phyloP scores from a whole-genome alignment of 139 green algal genomes.

The Tetraselmis chui region DNA sequence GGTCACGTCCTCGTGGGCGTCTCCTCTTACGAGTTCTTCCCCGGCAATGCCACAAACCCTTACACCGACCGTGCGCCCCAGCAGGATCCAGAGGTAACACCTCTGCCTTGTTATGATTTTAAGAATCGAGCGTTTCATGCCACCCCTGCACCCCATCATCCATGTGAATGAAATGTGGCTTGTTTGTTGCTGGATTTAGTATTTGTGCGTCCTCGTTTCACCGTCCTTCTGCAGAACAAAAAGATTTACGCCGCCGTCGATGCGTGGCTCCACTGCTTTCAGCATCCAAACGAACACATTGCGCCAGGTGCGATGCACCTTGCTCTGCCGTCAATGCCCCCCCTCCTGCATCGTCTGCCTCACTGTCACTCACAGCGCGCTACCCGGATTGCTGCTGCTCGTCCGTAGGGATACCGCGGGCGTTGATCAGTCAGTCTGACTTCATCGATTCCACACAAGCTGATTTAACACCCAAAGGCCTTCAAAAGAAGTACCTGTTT shows the following conservation, averaged over 20 bases:
- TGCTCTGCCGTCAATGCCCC: no score
- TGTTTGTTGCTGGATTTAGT: no score
- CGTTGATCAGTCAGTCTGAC: constrained; percentile 23
- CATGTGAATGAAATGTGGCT: no score
- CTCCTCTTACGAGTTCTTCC: constrained; percentile 29
- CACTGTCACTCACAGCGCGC: background rate
- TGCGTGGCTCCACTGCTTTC: constrained; percentile 28
- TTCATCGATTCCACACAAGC: constrained; percentile 16
- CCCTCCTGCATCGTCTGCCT: background rate
- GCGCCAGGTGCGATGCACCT: background rate
- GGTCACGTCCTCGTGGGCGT: constrained; percentile 25
- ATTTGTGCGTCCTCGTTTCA: constrained; percentile 8
- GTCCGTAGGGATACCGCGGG: constrained; percentile 14
- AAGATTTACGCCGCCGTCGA: constrained; percentile 17
- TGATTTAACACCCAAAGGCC: background rate
- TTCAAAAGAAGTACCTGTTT: background rate
- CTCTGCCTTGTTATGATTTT: background rate
- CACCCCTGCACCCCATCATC: no score
- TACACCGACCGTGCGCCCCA: constrained; percentile 17
- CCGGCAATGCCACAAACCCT: constrained; percentile 23
- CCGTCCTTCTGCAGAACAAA: constrained; percentile 9
- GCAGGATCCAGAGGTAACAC: background rate
- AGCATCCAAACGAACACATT: background rate
- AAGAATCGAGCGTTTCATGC: background rate
- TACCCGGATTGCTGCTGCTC: background rate